Conservation (phyloP, 352 stramenopile genomes). For the Thalassiosira delicatula region DNA sequence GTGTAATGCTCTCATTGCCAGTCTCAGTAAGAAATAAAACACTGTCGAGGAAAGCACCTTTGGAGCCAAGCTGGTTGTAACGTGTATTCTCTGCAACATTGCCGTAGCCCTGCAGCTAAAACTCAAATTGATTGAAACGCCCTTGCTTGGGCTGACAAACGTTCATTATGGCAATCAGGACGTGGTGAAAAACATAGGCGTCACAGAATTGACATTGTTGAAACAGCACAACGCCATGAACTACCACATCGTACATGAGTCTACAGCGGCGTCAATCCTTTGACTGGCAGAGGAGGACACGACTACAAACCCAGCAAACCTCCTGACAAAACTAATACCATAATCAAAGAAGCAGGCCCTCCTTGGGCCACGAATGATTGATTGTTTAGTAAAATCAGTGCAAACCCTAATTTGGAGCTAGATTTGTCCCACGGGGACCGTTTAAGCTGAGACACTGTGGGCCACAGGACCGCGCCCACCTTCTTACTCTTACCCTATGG, state of each 20-base stretch:
- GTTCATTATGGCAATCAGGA: slow-evolving; percentile 63
- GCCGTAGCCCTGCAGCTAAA: slow-evolving; percentile 64
- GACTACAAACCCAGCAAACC: slow-evolving; percentile 57
- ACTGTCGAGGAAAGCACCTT: slow-evolving; percentile 64
- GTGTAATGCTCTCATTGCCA: neutral
- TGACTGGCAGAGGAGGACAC: slow-evolving; percentile 56
- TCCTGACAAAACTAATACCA: slow-evolving; percentile 62
- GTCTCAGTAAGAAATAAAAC: slow-evolving; percentile 62
- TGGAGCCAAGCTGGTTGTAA: slow-evolving; percentile 62
- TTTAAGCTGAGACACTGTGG: too few relatives aligned
- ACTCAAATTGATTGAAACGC: slow-evolving; percentile 61
- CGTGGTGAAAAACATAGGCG: slow-evolving; percentile 58
- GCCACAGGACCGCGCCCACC: too few relatives aligned
- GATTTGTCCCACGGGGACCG: too few relatives aligned
- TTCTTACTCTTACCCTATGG: too few relatives aligned
- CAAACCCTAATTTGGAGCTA: too few relatives aligned
- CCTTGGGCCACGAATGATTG: too few relatives aligned
- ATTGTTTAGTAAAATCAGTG: too few relatives aligned
- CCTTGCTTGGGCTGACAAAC: slow-evolving; percentile 45
- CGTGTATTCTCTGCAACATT: slow-evolving; percentile 57
- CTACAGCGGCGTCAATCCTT: slow-evolving; percentile 52
- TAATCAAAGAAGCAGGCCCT: slow-evolving; percentile 23
- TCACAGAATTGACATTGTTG: slow-evolving; percentile 55
- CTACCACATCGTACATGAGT: slow-evolving; percentile 59
- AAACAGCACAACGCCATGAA: slow-evolving; percentile 73